Evolutionary conservation across 306 rosid genomes (phyloP).

Genomic region (Dryas alaskensis): DNA sequence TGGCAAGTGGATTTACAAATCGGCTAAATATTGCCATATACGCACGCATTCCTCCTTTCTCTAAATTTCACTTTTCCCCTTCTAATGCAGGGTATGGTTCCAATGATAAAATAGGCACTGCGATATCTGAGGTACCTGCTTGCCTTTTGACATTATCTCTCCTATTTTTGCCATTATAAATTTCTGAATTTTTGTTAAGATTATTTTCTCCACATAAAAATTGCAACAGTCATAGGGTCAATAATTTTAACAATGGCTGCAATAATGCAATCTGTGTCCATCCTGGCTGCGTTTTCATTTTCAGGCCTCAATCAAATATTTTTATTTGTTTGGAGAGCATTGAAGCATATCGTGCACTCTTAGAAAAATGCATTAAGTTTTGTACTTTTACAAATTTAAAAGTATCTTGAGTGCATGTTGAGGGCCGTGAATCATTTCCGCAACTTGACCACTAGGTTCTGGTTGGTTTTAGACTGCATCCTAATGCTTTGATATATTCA

Average conservation of each 20-base stretch:
- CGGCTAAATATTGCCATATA: not conserved
- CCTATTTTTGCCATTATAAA: not conserved
- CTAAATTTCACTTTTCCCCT: conserved; percentile 21
- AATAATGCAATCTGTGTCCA: too few species aligned
- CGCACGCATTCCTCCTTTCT: not conserved
- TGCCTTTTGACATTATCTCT: not conserved
- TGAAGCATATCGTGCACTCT: not conserved
- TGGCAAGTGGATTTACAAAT: not conserved
- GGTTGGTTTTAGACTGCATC: too few species aligned
- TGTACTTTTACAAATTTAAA: not conserved
- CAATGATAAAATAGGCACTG: conserved; percentile 75
- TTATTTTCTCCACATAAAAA: not conserved
- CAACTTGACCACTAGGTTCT: too few species aligned
- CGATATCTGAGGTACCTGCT: conserved; percentile 64
- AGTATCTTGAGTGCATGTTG: not conserved
- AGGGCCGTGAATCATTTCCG: too few species aligned
- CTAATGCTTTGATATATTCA: too few species aligned
- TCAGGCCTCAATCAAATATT: not conserved
- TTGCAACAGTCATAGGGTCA: not conserved
- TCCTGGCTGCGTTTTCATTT: not conserved
- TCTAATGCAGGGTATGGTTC: conserved; percentile 77
- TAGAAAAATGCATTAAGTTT: not conserved
- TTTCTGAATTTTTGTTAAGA: not conserved
- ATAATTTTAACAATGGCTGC: not conserved
- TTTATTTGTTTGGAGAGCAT: not conserved